Percentiles rank a stretch among this genome's conserved stretches.
These are phyloP conservation scores for Datisca glomerata DNA, from an alignment of 306 rosid genomes.

Conservation along the genomic window DNA sequence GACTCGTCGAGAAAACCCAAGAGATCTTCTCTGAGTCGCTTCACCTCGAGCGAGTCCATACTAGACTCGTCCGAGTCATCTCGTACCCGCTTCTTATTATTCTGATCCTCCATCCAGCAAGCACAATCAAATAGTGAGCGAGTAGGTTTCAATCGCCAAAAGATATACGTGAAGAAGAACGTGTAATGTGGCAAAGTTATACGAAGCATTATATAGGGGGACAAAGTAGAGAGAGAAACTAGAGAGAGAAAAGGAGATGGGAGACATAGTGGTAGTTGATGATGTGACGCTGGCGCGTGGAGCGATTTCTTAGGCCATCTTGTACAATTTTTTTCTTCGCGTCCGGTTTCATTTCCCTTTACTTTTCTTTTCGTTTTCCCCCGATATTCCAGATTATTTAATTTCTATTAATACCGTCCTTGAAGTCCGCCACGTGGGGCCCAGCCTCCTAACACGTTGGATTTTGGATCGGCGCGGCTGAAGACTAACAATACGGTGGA, in stretches of 20 bases:
- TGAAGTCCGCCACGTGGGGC: no score
- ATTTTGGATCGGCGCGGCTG: no score
- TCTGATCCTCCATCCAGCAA: conserved; percentile 5
- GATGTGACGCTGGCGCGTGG: conserved; percentile 8
- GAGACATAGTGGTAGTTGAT: no score
- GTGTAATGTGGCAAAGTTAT: neutral
- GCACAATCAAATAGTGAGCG: neutral
- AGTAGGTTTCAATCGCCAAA: neutral
- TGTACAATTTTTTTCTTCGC: conserved; percentile 1
- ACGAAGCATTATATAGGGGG: conserved; percentile 5
- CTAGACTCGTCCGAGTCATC: conserved; percentile 13
- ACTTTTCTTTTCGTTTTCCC: neutral
- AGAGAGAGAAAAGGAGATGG: neutral
- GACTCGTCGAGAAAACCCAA: conserved; percentile 54
- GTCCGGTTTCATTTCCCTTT: neutral
- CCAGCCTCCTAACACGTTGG: no score
- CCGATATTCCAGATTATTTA: no score
- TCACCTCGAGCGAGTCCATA: conserved; percentile 42
- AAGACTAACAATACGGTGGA: no score
- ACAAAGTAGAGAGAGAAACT: conserved; percentile 4
- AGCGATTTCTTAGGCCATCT: neutral
- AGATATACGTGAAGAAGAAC: neutral
- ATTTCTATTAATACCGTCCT: no score
- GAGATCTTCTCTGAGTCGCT: conserved; percentile 52
- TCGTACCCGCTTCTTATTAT: conserved; percentile 6